Evolutionary conservation across 164 flowering plant species (phyloP), one percentile per base, ranked within the genome.

Genomic region (Cinnamomum chago): DNA sequence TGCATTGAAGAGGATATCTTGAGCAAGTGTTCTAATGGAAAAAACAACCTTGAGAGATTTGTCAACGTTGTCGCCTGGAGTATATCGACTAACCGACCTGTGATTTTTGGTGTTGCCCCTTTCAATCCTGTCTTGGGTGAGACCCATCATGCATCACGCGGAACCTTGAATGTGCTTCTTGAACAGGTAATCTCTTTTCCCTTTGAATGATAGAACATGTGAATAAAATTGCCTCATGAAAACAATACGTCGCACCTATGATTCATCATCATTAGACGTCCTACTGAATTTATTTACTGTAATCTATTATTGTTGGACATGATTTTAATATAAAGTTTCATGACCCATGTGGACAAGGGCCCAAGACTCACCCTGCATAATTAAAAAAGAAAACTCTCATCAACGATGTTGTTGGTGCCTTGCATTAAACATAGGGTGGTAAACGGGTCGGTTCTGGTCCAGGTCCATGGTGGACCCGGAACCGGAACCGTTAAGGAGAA

Each of bases 61-160:
- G 74, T 33, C 7, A 72, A 87, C 0, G 95, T 92, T 0, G 90
- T 95, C 0, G 92, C 88, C 0, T 95, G 97, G 98, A 85, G 87
- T 82, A 85, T 92, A 40, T 90, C 98, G 1, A 87, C 88, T 0
- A 2, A 71, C 0, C 89, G 98, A 0, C 97, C 97, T 0, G 6
- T 80, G 33, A 69, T 74, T 40, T 95, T 95, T 35, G 98, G 97
- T 1, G 70, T 85, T 2, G 89, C 92, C 72, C 98, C 98, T 28
- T 91, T 79, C 73, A 95, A 95, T 75, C 97, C 98, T 62, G 74
- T 89, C 77, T 91, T 95, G 23, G 97, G 98, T 5, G 98, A 92
- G 74, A 95, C 97, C 23, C 98, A 95, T 73, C 98, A 92, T 77
- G 97, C 82, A 58, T 92, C 98, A 0, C 76, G 70, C 17, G 95